Conservation (phyloP, 805 yeast species). For the Candida glaebosa region DNA sequence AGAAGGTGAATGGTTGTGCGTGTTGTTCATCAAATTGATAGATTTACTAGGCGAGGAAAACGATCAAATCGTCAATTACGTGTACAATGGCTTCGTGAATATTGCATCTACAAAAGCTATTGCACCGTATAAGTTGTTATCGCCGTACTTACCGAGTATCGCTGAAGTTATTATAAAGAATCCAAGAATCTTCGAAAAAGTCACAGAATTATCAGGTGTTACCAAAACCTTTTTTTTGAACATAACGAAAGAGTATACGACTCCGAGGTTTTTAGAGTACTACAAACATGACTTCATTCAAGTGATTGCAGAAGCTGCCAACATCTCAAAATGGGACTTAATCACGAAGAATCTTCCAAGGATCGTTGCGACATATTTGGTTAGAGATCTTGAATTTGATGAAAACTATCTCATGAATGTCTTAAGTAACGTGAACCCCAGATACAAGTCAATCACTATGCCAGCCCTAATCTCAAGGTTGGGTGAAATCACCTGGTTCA, state of each 20-base stretch:
- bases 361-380: constrained; percentile 57
- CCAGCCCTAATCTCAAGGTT: constrained; percentile 33
- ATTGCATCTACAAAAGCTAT: constrained; percentile 54
- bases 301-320: constrained; percentile 54
- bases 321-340: constrained; percentile 44
- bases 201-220: constrained; percentile 66
- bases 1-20: constrained; percentile 66
- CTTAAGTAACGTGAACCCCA: constrained; percentile 50
- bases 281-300: constrained; percentile 61
- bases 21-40: constrained; percentile 60
- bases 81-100: constrained; percentile 57
- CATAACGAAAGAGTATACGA: constrained; percentile 67
- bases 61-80: constrained; percentile 64
- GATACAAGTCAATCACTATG: constrained; percentile 31
- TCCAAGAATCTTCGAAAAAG: constrained; percentile 51
- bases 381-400: constrained; percentile 47
- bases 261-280: constrained; percentile 71
- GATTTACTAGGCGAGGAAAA: constrained; percentile 63
- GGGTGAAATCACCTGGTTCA: constrained; percentile 38
- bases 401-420: constrained; percentile 50
- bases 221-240: constrained; percentile 58
- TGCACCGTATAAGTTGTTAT: constrained; percentile 75
- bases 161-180: constrained; percentile 62
- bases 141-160: constrained; percentile 75
- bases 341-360: constrained; percentile 47